Evolutionary conservation across 2,329 filamentous ascomycete species (phyloP).

Genomic region (Beauveria bassiana): DNA sequence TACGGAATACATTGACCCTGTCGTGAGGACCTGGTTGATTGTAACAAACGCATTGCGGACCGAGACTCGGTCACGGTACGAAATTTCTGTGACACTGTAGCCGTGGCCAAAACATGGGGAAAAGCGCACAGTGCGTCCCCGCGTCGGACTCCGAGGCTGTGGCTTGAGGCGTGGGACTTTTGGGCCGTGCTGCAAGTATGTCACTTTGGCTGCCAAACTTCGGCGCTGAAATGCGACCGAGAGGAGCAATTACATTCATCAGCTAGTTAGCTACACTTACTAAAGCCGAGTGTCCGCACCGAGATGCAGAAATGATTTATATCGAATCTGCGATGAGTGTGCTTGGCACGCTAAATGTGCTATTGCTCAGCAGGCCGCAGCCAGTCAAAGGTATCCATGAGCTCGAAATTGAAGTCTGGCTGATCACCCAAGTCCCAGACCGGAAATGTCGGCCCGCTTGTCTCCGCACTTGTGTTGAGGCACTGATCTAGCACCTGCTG

Average conservation of each 20-base stretch:
- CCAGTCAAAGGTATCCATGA: conserved; percentile 36
- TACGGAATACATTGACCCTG: not conserved
- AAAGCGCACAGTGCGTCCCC: not conserved
- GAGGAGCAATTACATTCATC: not conserved
- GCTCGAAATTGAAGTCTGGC: conserved; percentile 32
- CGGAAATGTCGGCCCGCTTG: conserved; percentile 18
- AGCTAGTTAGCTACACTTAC: not conserved
- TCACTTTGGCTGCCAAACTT: not conserved
- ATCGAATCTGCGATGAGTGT: not conserved
- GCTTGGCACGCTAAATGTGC: conserved; percentile 10
- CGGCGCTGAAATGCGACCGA: not conserved
- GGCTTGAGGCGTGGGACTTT: not conserved
- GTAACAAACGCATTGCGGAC: not conserved
- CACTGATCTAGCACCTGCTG: conserved; percentile 42
- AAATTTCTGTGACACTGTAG: not conserved
- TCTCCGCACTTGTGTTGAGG: conserved; percentile 30
- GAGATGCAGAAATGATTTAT: not conserved
- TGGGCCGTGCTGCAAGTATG: not conserved
- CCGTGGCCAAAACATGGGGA: not conserved
- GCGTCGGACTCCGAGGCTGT: not conserved
- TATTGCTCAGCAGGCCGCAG: conserved; percentile 13
- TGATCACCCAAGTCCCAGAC: conserved; percentile 25
- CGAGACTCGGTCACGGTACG: not conserved
- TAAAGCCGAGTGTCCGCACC: not conserved
- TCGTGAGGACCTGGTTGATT: not conserved